Base-by-base conservation (phyloP, 805 yeast genomes). In the Saccharomycopsis sp. region DNA sequence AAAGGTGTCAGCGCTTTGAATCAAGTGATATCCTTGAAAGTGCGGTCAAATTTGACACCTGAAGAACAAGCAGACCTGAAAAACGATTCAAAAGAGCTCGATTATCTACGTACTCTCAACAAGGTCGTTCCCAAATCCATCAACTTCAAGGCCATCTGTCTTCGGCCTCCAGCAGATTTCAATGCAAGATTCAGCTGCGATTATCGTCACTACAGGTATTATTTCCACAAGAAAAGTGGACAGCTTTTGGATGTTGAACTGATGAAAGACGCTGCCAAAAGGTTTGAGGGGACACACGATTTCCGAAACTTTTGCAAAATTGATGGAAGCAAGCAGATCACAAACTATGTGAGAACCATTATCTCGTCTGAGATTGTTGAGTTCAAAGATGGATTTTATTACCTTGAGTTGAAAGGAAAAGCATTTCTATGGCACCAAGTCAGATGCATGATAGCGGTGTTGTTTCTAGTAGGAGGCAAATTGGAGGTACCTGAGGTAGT, bases 351-450 rank as follows among this genome's bases (percentile, higher is more conserved):
- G n/a, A 69, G 98, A 53, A 68, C 65, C 7, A 75, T 92, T 12
- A 12, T 38, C 3, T 31, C 34, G 12, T 20, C 42, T 9, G 23
- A n/a, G 10, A 42, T 42, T 22, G 8, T 34, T n/a, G 9, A 19
- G 8, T 21, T 20, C 16, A 39, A 46, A 10, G 59, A 65, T 23
- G 74, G 71, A 4, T 66, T 73, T 41, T 82, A 67, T 53, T 79
- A 77, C 42, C 76, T 89, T 57, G 87, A 86, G 55, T 62, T 92
- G 39, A 68, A 72, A 48, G 98, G 98, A 0, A 67, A 83, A 1
- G 98, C 97, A 6, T 92, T 92, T 52, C 61, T 92, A 42, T 92
- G 97, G 97, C 97, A 92, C 57, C 98, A 92, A 60, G 98, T 92
- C 15, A 72, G 98, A 43, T 87, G 95, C 51, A 92, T 92, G 92